Conservation (phyloP, 2,329 filamentous ascomycete species). For the Colletotrichum scovillei region DNA sequence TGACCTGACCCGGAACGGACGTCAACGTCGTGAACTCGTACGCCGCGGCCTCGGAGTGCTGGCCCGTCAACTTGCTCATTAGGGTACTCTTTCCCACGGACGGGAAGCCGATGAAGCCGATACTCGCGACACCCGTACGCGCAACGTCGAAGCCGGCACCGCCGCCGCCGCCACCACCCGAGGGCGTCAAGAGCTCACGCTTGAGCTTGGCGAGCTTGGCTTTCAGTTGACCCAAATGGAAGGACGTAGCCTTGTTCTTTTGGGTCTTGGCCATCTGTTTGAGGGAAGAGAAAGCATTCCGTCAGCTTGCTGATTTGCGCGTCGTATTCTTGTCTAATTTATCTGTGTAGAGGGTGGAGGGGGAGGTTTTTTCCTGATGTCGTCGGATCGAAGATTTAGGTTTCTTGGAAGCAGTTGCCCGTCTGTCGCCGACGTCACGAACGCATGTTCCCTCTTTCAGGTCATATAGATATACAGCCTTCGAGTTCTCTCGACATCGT, state of each 20-base stretch:
- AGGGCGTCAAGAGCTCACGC: slow-evolving; percentile 90
- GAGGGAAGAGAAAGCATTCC: slow-evolving; percentile 36
- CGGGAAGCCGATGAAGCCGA: slow-evolving; percentile 98
- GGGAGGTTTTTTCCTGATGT: background rate
- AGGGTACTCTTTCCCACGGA: slow-evolving; percentile 98
- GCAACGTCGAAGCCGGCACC: slow-evolving; percentile 96
- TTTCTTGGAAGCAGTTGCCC: background rate
- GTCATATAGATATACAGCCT: background rate
- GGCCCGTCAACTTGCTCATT: slow-evolving; percentile 93
- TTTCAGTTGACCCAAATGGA: slow-evolving; percentile 95
- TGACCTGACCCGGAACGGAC: slow-evolving; percentile 94
- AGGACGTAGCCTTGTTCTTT: slow-evolving; percentile 96
- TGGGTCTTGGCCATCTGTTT: slow-evolving; percentile 91
- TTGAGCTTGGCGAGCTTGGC: slow-evolving; percentile 98
- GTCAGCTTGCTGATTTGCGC: background rate
- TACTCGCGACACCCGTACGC: slow-evolving; percentile 94
- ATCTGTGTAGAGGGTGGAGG: background rate
- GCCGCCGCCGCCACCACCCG: slow-evolving; percentile 84
- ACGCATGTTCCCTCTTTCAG: background rate
- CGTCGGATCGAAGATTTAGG: background rate
- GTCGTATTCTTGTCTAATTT: background rate
- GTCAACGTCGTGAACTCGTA: slow-evolving; percentile 99
- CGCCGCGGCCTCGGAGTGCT: slow-evolving; percentile 95
- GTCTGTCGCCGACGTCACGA: background rate
- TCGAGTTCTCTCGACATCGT: background rate